Conservation (phyloP, 2,329 filamentous ascomycete species). For the Pseudogymnoascus pannorum region DNA sequence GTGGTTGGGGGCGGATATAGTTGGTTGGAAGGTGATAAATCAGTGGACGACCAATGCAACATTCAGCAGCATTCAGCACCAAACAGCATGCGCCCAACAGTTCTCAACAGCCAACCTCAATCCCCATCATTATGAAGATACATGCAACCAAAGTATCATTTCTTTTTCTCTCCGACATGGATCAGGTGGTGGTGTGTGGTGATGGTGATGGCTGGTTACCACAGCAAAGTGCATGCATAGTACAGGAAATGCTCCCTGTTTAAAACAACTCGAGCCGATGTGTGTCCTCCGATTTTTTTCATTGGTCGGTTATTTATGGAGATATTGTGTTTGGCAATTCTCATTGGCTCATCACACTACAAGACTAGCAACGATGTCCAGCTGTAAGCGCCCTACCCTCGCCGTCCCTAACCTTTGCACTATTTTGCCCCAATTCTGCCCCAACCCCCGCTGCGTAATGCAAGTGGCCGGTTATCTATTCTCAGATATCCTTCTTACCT, state of each 20-base stretch:
- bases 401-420: no score
- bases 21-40: neutral
- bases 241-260: neutral
- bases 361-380: neutral
- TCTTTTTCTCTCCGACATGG: neutral
- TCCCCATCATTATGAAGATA: neutral
- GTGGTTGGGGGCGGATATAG: neutral
- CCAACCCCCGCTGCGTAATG: neutral
- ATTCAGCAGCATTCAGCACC: neutral
- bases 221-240: neutral
- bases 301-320: neutral
- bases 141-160: neutral
- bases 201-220: neutral
- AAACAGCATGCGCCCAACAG: neutral
- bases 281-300: neutral
- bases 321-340: neutral
- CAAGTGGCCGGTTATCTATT: neutral
- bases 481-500: neutral
- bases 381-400: neutral
- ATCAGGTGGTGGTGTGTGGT: no score
- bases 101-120: neutral
- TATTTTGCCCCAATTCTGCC: neutral
- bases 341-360: neutral
- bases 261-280: neutral
- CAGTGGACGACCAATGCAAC: neutral